Evolutionary conservation across 208 protist species (phyloP).

Genomic region (Giardia muris): DNA sequence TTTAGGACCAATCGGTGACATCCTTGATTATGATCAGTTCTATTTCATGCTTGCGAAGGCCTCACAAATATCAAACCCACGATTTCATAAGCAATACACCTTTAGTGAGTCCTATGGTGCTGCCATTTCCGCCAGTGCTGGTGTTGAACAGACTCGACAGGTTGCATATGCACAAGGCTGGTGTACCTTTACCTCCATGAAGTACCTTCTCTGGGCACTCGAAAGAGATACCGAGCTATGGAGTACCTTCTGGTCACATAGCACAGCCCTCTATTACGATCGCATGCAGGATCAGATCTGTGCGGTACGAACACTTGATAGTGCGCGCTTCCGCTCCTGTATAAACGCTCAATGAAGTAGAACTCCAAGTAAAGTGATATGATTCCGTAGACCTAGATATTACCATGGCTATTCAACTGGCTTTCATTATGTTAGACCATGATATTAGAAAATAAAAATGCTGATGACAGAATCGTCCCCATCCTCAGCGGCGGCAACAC

Average conservation of each 20-base stretch:
- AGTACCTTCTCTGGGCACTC: background rate
- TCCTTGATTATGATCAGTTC: background rate
- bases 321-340: background rate
- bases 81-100: background rate
- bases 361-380: no score
- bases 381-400: no score
- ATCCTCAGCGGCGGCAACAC: no score
- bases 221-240: background rate
- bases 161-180: background rate
- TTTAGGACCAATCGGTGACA: background rate
- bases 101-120: background rate
- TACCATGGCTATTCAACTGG: no score
- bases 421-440: no score
- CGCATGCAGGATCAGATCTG: background rate
- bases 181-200: background rate
- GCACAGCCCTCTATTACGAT: background rate
- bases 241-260: background rate
- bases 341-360: no score
- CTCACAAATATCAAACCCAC: background rate
- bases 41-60: background rate
- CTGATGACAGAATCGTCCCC: no score
- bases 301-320: background rate
- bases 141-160: background rate
- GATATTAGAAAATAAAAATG: no score
- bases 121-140: background rate